Evolutionary conservation across 139 green algal genomes (phyloP).

Genomic region (Zygnema circumcarinatum): DNA sequence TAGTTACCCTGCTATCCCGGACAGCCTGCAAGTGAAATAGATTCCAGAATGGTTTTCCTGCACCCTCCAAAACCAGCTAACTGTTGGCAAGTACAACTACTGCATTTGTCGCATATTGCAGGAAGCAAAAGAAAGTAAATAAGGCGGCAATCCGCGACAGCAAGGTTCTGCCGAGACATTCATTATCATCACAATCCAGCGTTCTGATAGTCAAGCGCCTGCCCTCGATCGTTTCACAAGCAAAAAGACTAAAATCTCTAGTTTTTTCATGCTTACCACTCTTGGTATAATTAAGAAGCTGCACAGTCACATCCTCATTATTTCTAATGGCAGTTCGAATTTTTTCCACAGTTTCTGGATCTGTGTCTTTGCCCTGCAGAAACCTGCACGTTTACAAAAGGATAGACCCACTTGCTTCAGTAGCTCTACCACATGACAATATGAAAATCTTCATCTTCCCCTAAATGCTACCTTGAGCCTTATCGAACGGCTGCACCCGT

Average conservation of each 20-base stretch:
- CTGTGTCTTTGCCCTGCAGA: conserved; percentile 91
- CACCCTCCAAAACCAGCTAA: conserved; percentile 1
- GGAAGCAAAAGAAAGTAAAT: too few species aligned
- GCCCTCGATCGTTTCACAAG: too few species aligned
- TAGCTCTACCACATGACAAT: too few species aligned
- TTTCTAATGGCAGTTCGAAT: conserved; percentile 77
- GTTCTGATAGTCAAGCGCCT: too few species aligned
- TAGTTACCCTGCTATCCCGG: conserved; percentile 44
- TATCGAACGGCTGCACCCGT: too few species aligned
- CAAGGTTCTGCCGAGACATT: too few species aligned
- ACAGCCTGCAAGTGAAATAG: conserved; percentile 96
- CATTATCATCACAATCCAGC: too few species aligned
- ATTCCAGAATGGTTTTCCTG: conserved; percentile 92
- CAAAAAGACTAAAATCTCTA: too few species aligned
- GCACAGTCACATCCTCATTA: conserved; percentile 76
- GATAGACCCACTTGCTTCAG: too few species aligned
- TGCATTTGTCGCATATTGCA: not conserved
- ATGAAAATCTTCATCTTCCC: too few species aligned
- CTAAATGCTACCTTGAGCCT: too few species aligned
- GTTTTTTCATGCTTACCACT: conserved; percentile 8
- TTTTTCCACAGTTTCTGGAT: conserved; percentile 83
- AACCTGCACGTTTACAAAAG: conserved; percentile 71
- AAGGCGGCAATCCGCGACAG: too few species aligned
- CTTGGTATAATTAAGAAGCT: conserved; percentile 91
- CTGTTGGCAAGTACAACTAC: not conserved